Evolutionary conservation across 2,329 filamentous ascomycete species (phyloP).

Genomic region (Aspergillus jensenii): DNA sequence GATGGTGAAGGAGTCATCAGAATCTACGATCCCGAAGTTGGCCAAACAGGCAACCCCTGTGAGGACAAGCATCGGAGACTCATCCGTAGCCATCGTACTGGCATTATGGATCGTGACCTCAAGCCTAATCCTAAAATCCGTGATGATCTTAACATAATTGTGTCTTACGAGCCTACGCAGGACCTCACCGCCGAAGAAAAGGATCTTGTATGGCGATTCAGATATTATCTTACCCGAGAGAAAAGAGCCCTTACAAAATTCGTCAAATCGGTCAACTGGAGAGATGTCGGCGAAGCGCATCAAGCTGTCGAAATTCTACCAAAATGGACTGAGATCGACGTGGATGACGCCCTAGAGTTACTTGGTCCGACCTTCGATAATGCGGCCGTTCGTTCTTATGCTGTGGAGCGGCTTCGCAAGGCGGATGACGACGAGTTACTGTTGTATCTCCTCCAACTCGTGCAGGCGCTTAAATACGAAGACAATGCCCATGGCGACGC

Average conservation of each 20-base stretch:
- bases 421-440: constrained; percentile 89
- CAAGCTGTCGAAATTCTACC: constrained; percentile 87
- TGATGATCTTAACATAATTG: constrained; percentile 87
- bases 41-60: constrained; percentile 84
- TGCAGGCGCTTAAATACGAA: constrained; percentile 94
- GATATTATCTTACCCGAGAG: constrained; percentile 89
- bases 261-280: constrained; percentile 96
- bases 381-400: constrained; percentile 82
- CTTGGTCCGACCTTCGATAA: constrained; percentile 92
- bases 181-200: constrained; percentile 86
- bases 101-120: constrained; percentile 90
- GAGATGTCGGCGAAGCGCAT: constrained; percentile 76
- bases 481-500: constrained; percentile 64
- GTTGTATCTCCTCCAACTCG: constrained; percentile 87
- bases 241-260: constrained; percentile 94
- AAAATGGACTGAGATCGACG: constrained; percentile 95
- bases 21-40: constrained; percentile 92
- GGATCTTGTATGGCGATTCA: constrained; percentile 95
- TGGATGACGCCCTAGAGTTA: constrained; percentile 92
- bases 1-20: constrained; percentile 63
- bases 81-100: constrained; percentile 87
- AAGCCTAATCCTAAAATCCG: constrained; percentile 95
- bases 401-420: constrained; percentile 86
- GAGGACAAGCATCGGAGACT: constrained; percentile 92
- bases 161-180: constrained; percentile 91